Evolutionary conservation across 306 rosid species (phyloP).

Genomic region (Cicer bijugum): DNA sequence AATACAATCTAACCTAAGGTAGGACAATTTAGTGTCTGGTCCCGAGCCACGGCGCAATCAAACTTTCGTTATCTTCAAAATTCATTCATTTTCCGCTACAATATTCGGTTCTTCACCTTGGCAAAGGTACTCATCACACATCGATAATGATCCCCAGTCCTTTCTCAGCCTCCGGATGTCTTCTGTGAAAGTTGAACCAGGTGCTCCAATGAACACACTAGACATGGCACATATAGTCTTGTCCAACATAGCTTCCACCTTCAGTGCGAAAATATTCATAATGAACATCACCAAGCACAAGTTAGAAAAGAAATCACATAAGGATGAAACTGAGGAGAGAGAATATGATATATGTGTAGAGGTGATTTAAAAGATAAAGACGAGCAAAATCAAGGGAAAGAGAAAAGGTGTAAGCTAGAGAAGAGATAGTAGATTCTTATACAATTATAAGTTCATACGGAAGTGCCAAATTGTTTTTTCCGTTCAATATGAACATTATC

Average conservation of each 20-base stretch:
- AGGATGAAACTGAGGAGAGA: neutral
- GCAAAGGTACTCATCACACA: constrained; percentile 94
- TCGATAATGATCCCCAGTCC: constrained; percentile 87
- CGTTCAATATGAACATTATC: neutral
- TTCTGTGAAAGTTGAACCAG: constrained; percentile 96
- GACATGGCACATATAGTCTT: constrained; percentile 98
- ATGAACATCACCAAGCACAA: constrained; percentile 37
- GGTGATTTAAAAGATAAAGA: neutral
- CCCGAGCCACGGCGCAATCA: constrained; percentile 29
- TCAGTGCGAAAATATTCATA: constrained; percentile 37
- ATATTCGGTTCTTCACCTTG: constrained; percentile 87
- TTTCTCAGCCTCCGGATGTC: constrained; percentile 88
- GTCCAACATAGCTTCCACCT: constrained; percentile 99
- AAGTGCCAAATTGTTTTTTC: neutral
- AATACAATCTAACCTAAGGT: constrained; percentile 37
- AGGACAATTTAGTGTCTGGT: neutral
- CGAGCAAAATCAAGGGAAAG: neutral
- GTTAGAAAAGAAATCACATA: neutral
- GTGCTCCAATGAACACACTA: constrained; percentile 84
- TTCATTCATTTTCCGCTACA: constrained; percentile 79
- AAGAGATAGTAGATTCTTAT: neutral
- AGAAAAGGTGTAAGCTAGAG: neutral
- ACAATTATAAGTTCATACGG: neutral
- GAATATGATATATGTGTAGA: neutral
- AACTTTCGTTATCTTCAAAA: constrained; percentile 6